Conservation (phyloP, 768 basidiomycete genomes). For the Chalciporus sphaerocephalus region DNA sequence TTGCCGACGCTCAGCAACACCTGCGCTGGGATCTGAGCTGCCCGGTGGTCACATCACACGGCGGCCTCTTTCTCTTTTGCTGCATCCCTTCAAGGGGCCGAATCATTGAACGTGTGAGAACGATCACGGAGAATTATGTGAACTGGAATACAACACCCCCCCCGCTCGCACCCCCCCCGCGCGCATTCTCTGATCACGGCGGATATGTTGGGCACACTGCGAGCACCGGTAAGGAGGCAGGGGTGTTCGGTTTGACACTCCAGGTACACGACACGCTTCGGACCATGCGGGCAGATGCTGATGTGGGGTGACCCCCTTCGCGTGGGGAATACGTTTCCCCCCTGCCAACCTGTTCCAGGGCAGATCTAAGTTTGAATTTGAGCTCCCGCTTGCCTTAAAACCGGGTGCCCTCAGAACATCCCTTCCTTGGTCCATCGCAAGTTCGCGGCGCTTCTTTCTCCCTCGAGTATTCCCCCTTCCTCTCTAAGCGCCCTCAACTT, state of each 20-base stretch:
- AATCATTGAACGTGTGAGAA: neutral
- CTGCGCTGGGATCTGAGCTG: too few relatives aligned
- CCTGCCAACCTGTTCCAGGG: neutral
- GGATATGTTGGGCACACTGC: too few relatives aligned
- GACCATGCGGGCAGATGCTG: slow-evolving; percentile 22
- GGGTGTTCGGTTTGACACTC: too few relatives aligned
- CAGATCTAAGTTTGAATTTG: slow-evolving; percentile 6
- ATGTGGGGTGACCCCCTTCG: slow-evolving; percentile 16
- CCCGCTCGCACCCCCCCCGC: neutral
- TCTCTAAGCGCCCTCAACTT: neutral
- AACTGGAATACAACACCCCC: neutral
- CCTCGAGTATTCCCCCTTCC: neutral
- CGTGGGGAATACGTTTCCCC: slow-evolving; percentile 9
- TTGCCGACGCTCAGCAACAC: too few relatives aligned
- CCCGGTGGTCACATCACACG: neutral
- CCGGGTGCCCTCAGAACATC: neutral
- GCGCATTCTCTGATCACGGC: too few relatives aligned
- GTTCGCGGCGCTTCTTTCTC: slow-evolving; percentile 4
- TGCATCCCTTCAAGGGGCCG: neutral
- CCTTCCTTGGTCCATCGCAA: neutral
- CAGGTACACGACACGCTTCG: slow-evolving; percentile 8
- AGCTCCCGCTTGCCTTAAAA: slow-evolving; percentile 3
- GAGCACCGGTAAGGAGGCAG: too few relatives aligned
- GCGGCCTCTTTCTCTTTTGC: neutral
- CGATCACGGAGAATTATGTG: neutral